Conservation (phyloP, 257 asterid species). For the Przewalskia tangutica region DNA sequence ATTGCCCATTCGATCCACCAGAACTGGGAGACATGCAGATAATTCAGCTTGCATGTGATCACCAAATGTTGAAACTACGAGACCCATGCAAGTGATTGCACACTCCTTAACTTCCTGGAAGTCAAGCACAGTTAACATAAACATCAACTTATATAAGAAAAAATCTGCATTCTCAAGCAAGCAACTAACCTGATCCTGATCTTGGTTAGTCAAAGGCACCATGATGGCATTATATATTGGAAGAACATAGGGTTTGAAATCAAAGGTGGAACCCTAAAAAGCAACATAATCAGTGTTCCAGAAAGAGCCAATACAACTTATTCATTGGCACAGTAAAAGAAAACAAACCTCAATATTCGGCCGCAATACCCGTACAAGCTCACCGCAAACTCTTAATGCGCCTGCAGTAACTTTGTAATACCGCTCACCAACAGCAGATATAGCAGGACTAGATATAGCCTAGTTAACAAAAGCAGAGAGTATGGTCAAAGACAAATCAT, state of each 20-base stretch:
- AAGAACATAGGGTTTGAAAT: constrained; percentile 82
- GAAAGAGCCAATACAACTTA: background rate
- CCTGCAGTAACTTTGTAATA: constrained; percentile 98
- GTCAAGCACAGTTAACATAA: constrained; percentile 12
- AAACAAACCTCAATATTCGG: constrained; percentile 66
- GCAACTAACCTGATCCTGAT: constrained; percentile 88
- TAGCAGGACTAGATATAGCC: constrained; percentile 86
- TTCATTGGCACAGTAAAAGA: background rate
- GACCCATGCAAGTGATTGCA: constrained; percentile 99
- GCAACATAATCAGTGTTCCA: constrained; percentile 16
- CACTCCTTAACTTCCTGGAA: constrained; percentile 98
- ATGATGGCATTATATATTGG: constrained; percentile 85
- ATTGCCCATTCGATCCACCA: constrained; percentile 98
- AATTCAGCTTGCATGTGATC: constrained; percentile 74
- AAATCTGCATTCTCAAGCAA: constrained; percentile 2
- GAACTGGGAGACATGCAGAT: constrained; percentile 92
- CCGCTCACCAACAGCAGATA: constrained; percentile 94
- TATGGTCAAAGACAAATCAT: background rate
- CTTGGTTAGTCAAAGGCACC: constrained; percentile 97
- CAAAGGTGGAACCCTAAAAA: constrained; percentile 57
- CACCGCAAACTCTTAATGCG: constrained; percentile 95
- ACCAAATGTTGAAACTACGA: constrained; percentile 89
- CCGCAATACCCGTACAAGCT: constrained; percentile 88
- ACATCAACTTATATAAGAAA: constrained; percentile 3
- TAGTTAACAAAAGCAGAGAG: constrained; percentile 16